phyloP scores from a whole-genome alignment of 2,329 filamentous ascomycete species.

The Alternaria alternata region DNA sequence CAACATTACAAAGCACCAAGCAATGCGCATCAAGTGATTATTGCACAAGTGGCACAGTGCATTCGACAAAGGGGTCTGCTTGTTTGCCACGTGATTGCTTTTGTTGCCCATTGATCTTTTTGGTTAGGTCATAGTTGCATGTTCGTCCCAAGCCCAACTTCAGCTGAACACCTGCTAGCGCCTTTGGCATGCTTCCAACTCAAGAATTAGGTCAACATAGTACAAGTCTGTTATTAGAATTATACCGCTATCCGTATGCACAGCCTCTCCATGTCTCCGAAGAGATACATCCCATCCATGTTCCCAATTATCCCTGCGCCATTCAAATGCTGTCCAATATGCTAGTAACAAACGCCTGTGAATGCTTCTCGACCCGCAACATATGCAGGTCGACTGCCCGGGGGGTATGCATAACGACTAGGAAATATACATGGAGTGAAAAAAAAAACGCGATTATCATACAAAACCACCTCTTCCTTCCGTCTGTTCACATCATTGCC shows the following conservation, averaged over 20 bases:
- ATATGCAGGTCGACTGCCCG: slow-evolving; percentile 15
- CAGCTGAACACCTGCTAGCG: background rate
- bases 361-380: slow-evolving; percentile 24
- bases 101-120: slow-evolving; percentile 20
- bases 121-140: background rate
- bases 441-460: slow-evolving; percentile 11
- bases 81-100: slow-evolving; percentile 13
- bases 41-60: background rate
- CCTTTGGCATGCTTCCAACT: too few species aligned
- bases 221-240: slow-evolving; percentile 5
- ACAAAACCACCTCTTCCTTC: slow-evolving; percentile 5
- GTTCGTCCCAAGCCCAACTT: background rate
- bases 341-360: slow-evolving; percentile 26
- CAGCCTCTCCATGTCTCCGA: slow-evolving; percentile 3
- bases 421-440: slow-evolving; percentile 8
- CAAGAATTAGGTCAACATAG: background rate
- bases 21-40: background rate
- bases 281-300: slow-evolving; percentile 4
- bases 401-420: slow-evolving; percentile 31
- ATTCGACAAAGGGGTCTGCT: background rate
- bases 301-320: slow-evolving; percentile 20
- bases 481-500: background rate
- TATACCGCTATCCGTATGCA: slow-evolving; percentile 14
- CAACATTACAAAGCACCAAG: background rate
- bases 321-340: slow-evolving; percentile 25